Percentiles rank a stretch among this genome's conserved stretches.
phyloP scores from a whole-genome alignment of 176 grass and related monocot species.

The Carex myosuroides region DNA sequence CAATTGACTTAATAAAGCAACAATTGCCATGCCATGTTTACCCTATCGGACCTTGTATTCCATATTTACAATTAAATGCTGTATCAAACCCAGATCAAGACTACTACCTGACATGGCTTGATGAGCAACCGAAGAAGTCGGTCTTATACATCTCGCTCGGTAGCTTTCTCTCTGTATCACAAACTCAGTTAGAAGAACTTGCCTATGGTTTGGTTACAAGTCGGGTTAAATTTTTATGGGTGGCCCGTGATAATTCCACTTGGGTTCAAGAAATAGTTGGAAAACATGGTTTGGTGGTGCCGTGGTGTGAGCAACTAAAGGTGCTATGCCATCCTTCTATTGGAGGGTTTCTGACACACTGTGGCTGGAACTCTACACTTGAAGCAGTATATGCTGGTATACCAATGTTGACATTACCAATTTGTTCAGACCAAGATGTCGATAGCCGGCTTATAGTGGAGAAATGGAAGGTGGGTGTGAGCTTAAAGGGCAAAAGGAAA shows the following conservation, averaged over 20 bases:
- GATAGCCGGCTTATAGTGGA: conserved; percentile 32
- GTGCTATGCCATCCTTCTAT: conserved; percentile 36
- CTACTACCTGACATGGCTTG: conserved; percentile 36
- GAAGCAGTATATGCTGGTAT: conserved; percentile 38
- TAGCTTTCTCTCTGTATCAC: conserved; percentile 43
- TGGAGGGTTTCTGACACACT: conserved; percentile 47
- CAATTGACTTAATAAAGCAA: conserved; percentile 27
- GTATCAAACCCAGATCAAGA: background rate
- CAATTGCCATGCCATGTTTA: conserved; percentile 16
- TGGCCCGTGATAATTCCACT: conserved; percentile 18
- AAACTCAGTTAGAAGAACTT: conserved; percentile 37
- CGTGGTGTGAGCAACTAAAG: conserved; percentile 45
- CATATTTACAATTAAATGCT: conserved; percentile 17
- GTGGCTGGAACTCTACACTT: conserved; percentile 46
- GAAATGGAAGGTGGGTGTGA: conserved; percentile 35
- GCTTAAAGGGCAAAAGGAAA: conserved; percentile 32
- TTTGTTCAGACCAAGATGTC: conserved; percentile 29
- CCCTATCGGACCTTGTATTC: conserved; percentile 39
- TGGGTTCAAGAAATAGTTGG: conserved; percentile 22
- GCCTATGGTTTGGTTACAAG: conserved; percentile 22
- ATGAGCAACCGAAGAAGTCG: conserved; percentile 17
- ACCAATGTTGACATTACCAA: conserved; percentile 36
- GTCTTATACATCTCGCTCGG: conserved; percentile 41
- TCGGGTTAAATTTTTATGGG: conserved; percentile 34
- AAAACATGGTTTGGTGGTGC: conserved; percentile 18